phyloP scores from a whole-genome alignment of 2,329 filamentous ascomycete genomes.

The Akanthomyces uredinophilus region DNA sequence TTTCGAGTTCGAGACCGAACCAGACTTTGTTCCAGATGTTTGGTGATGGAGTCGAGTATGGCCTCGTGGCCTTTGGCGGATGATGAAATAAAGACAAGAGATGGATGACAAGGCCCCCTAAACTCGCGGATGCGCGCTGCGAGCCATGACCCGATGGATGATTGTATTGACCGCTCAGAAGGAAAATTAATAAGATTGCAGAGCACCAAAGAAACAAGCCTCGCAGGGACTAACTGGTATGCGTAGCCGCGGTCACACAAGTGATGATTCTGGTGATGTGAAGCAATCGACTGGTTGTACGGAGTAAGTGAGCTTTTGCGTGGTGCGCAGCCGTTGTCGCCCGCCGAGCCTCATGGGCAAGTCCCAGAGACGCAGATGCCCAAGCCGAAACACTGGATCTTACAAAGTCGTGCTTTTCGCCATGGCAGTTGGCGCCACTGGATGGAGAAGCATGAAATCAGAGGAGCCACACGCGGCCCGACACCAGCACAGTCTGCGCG shows the following conservation, averaged over 20 bases:
- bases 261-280: background rate
- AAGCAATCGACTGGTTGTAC: background rate
- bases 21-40: conserved; percentile 18
- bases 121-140: background rate
- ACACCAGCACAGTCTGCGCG: background rate
- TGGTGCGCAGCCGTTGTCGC: background rate
- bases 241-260: background rate
- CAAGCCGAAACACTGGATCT: conserved; percentile 8
- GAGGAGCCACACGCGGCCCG: conserved; percentile 10
- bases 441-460: conserved; percentile 11
- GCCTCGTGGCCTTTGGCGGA: background rate
- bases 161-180: background rate
- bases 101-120: background rate
- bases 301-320: background rate
- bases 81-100: background rate
- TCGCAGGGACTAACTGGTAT: too few relatives aligned
- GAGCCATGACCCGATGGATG: background rate
- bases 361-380: background rate
- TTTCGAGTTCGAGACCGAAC: conserved; percentile 18
- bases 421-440: conserved; percentile 8
- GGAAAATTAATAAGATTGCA: background rate
- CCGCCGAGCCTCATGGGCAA: conserved; percentile 3
- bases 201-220: background rate
- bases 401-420: background rate
- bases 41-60: conserved; percentile 10